A percentile compares a stretch with the other conserved stretches of the same genome.
Evolutionary conservation across 1,284 basidiomycete genomes (phyloP).

Genomic region (Ustilago sp.): DNA sequence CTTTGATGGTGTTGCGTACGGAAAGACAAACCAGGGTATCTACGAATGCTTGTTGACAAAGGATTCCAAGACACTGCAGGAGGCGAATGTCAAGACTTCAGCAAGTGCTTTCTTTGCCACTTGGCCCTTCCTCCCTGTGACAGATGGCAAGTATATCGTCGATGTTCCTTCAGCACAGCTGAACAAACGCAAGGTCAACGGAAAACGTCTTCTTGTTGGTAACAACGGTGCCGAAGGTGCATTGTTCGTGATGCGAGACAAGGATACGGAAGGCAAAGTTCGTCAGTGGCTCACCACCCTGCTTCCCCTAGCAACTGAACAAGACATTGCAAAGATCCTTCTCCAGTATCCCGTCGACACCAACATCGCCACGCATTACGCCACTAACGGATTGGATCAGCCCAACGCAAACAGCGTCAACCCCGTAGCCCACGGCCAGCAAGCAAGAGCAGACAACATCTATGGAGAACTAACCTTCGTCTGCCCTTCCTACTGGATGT

Average conservation of each 20-base stretch:
- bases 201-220: constrained; percentile 28
- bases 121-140: constrained; percentile 39
- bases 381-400: constrained; percentile 27
- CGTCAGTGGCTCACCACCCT: constrained; percentile 22
- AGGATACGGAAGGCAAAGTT: constrained; percentile 22
- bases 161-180: constrained; percentile 23
- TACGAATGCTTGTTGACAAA: constrained; percentile 28
- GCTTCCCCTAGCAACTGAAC: constrained; percentile 19
- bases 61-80: constrained; percentile 23
- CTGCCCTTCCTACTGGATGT: constrained; percentile 48
- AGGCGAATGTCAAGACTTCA: constrained; percentile 29
- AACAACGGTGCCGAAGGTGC: constrained; percentile 39
- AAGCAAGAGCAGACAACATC: constrained; percentile 41
- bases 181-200: constrained; percentile 22
- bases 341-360: constrained; percentile 27
- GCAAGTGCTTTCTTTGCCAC: constrained; percentile 26
- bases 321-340: constrained; percentile 24
- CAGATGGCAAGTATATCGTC: constrained; percentile 26
- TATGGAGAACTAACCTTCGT: constrained; percentile 43
- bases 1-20: constrained; percentile 29
- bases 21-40: constrained; percentile 21
- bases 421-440: constrained; percentile 25
- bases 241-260: constrained; percentile 22
- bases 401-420: constrained; percentile 33
- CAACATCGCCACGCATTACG: constrained; percentile 21